Base-by-base conservation (phyloP, 169 alveolate species). In the Plasmodium cynomolgi region DNA sequence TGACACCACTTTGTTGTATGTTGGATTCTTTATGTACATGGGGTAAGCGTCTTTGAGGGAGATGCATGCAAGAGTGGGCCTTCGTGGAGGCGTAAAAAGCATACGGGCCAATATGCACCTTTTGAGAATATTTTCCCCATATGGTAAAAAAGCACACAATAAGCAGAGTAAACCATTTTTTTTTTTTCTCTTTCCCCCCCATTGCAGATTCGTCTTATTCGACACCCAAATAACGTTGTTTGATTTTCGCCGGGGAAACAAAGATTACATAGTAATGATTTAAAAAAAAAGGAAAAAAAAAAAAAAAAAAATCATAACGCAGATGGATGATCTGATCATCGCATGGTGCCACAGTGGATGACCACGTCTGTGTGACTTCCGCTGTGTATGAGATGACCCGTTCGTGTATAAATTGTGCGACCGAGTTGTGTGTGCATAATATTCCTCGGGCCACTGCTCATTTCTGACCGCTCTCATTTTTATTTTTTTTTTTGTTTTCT, bases 1-100 rank as follows among this genome's bases (percentile, higher is more conserved):
- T 31, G 94, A 88, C 54, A 62, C 94, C 11, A 80, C 90, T 4
- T 73, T 88, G 47, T 88, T 88, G 77, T 88, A 88, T 58, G 79
- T 81, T 58, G 94, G 94, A 88, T 88, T 88, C 23, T 88, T 88
- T 88, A 88, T 88, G 94, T 88, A 88, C 73, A 88, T 88, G 94
- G 94, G 94, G 94, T 88, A 88, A 41, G 23, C 29, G n/a, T 72
- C 26, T 84, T 23, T 2, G 31, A 71, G 29, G 33, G 13, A 37
- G 29, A 17, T 58, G 29, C 20, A 58, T 58, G 73, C 31, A 23
- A n/a, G 75, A 23, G 33, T 62, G 13, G 2, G 34, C 29, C 33
- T n/a, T 0, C 33, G 8, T 62, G 3, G 17, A 13, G 20, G 9
- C 29, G 20, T 26, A 3, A 7, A 20, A n/a, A 62, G 75, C 33